Evolutionary conservation across 768 basidiomycete genomes (phyloP).

Genomic region (Tylopilus cervinicoccineus): DNA sequence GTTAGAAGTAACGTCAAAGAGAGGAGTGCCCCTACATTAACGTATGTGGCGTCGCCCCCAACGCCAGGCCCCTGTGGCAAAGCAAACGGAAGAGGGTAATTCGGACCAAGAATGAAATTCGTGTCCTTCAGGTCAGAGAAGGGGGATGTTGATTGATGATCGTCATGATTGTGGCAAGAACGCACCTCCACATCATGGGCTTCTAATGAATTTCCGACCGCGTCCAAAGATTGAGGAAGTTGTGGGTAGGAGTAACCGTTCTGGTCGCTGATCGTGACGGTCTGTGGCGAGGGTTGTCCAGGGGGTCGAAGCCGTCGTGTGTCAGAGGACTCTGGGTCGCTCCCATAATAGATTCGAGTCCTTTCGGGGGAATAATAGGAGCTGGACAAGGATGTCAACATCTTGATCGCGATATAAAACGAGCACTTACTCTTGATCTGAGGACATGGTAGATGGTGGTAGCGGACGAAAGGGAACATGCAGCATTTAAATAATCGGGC

Average conservation of each 20-base stretch:
- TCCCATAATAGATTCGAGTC: conserved; percentile 3
- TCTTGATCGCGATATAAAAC: not conserved
- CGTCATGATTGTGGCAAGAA: conserved; percentile 3
- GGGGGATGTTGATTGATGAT: not conserved
- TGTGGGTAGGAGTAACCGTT: conserved; percentile 1
- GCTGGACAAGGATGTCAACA: conserved; percentile 8
- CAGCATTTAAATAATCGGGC: conserved; percentile 23
- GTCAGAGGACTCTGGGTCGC: not conserved
- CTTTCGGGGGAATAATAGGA: not conserved
- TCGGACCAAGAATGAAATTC: not conserved
- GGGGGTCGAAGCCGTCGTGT: not conserved
- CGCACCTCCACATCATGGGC: conserved; percentile 6
- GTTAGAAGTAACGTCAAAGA: not conserved
- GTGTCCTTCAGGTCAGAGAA: conserved; percentile 7
- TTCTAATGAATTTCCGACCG: not conserved
- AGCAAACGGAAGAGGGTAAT: not conserved
- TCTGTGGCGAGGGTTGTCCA: conserved; percentile 2
- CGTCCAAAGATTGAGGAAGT: not conserved
- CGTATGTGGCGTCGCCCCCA: conserved; percentile 2
- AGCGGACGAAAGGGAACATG: conserved; percentile 4
- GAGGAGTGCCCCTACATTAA: conserved; percentile 2
- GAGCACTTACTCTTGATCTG: conserved; percentile 17
- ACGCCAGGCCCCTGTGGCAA: not conserved
- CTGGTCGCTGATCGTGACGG: not conserved
- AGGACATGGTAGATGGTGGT: conserved; percentile 18